Evolutionary conservation across 163 green algal species (phyloP).

Genomic region (Scenedesmus sp.): DNA sequence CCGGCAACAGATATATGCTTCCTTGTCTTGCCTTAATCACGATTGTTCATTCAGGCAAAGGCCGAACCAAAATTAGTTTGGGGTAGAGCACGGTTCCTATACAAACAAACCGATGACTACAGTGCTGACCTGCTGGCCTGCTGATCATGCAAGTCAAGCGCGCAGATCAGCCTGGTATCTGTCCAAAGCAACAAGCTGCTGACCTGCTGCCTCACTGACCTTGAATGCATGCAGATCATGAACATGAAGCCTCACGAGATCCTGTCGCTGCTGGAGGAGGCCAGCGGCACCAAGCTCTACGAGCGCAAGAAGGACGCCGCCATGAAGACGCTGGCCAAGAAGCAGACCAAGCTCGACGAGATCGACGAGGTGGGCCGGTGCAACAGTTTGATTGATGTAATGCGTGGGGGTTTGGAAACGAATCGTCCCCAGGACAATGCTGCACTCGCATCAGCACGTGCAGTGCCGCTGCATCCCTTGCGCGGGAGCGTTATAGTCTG

Average conservation of each 20-base stretch:
- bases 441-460: neutral
- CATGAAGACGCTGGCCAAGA: constrained; percentile 96
- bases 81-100: no score
- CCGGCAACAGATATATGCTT: no score
- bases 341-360: constrained; percentile 95
- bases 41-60: no score
- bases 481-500: no score
- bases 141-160: neutral
- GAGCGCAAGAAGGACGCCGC: constrained; percentile 97
- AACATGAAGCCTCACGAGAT: constrained; percentile 99
- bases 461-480: neutral
- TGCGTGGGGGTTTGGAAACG: no score
- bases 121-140: neutral
- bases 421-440: no score
- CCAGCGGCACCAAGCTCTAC: constrained; percentile 98
- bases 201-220: neutral
- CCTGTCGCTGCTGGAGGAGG: constrained; percentile 98
- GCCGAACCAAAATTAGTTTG: no score
- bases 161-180: neutral
- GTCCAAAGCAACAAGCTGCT: neutral
- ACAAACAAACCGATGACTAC: no score
- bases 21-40: no score
- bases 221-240: neutral
- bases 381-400: neutral
- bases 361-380: constrained; percentile 89